A percentile compares a stretch with the other conserved stretches of the same genome.
Conservation (phyloP, 225 moss, liverwort and hornwort species). For the Bryum argenteum region DNA sequence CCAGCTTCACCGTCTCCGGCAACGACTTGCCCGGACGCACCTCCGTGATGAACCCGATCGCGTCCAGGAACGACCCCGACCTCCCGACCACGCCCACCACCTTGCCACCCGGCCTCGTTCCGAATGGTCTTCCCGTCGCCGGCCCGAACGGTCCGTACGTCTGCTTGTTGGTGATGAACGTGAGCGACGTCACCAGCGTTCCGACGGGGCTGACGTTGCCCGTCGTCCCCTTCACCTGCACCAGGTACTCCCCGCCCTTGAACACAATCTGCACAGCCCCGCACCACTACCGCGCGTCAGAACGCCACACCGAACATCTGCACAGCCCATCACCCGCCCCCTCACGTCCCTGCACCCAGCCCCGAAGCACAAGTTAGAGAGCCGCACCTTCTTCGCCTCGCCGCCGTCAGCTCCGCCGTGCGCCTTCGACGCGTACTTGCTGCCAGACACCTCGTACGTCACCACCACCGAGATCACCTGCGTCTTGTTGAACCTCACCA, state of each 20-base stretch:
- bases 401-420: not conserved
- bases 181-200: constrained; percentile 4
- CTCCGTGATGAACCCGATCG: not conserved
- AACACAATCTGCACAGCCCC: not conserved
- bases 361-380: too few relatives aligned
- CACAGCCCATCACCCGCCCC: too few relatives aligned
- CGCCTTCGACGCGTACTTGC: not conserved
- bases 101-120: not conserved
- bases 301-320: too few relatives aligned
- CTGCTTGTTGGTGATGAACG: constrained; percentile 10
- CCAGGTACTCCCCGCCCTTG: not conserved
- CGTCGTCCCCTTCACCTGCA: not conserved
- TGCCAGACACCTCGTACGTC: not conserved
- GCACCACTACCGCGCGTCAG: not conserved
- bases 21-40: not conserved
- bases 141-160: not conserved
- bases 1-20: not conserved
- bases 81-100: not conserved
- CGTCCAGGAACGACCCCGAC: too few relatives aligned
- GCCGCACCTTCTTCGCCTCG: not conserved
- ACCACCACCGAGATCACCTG: not conserved
- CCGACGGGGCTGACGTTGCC: not conserved
- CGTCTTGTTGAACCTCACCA: not conserved
- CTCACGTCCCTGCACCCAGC: too few relatives aligned
- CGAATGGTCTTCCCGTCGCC: not conserved